Base-by-base conservation (phyloP, 306 rosid species). In the Abrus precatorius region DNA sequence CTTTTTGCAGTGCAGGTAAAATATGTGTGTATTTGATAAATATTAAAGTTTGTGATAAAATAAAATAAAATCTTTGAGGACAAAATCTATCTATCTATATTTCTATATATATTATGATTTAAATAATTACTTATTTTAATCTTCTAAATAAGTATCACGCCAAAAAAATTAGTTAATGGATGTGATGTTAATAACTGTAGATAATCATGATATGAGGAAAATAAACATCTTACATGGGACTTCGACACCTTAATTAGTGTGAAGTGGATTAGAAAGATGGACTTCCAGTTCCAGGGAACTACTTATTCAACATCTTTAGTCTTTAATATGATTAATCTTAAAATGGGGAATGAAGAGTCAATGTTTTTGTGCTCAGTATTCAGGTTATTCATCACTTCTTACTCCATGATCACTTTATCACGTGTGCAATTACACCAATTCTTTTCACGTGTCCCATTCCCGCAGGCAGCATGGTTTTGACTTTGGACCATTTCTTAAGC, bases 401-500 rank as follows among this genome's bases (percentile, higher is more conserved):
- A 9, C 20, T 47, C 0, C 27, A 45, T 29, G 2, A 68, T 44
- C 1, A 29, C 5, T 5, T 62, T 40, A 14, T n/a, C 55, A 14
- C 57, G 14, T 29, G 60, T 47, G 7, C 7, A 43, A 43, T 20
- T n/a, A 32, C 4, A 48, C 29, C 56, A 62, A 62, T 34, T 7
- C 12, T 56, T 45, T 69, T 32, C 76, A 69, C 71, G 52, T 69
- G 76, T 44, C 41, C 1, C 71, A 57, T 14, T 79, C 20, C 43
- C 33, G 77, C 77, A 68, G 69, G 34, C 44, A 70, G 7, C 69
- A 61, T 47, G 60, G 7, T 76, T 62, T 62, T 75, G 59, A 33
- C 61, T 33, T 30, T 20, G 9, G 63, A 76, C 63, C 13, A 11
- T 48, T 63, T 6, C 49, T 59, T 30, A 3, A 13, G 29, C 4